Percentiles rank a stretch among this genome's conserved stretches.
These are phyloP conservation scores for Nemania diffusa DNA, from an alignment of 2,329 filamentous ascomycete species.

Conservation along the genomic window DNA sequence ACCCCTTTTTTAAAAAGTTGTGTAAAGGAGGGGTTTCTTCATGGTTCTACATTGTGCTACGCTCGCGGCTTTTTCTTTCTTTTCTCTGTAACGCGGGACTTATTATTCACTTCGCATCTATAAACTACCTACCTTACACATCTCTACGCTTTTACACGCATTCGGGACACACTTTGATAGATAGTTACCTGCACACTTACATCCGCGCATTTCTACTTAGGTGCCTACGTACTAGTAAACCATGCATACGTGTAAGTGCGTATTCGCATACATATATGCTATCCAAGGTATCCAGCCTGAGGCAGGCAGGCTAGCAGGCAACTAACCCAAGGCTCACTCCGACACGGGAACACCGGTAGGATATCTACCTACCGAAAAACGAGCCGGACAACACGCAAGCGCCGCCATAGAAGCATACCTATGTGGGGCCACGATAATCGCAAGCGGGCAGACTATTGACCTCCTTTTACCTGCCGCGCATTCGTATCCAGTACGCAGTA, in stretches of 20 bases:
- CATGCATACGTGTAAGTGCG: background rate
- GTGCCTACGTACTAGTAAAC: background rate
- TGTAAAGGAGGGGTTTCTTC: background rate
- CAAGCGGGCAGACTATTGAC: background rate
- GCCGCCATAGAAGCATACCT: background rate
- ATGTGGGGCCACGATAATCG: background rate
- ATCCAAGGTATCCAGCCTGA: background rate
- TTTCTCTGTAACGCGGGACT: background rate
- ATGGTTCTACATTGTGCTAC: background rate
- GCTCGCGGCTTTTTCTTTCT: background rate
- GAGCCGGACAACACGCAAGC: background rate
- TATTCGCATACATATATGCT: background rate
- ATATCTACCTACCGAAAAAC: conserved; percentile 10
- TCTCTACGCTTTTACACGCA: background rate
- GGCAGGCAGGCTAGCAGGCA: background rate
- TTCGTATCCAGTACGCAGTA: background rate
- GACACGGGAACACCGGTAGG: background rate
- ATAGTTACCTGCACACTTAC: background rate
- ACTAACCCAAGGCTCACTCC: background rate
- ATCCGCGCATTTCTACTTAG: background rate
- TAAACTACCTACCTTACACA: background rate
- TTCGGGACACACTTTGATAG: background rate
- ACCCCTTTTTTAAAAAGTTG: background rate
- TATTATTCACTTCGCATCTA: background rate
- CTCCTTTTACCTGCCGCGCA: background rate